Percentiles rank a stretch among this genome's conserved stretches.
Evolutionary conservation across 352 stramenopile species (phyloP).

Genomic region (Globisporangium canariense): DNA sequence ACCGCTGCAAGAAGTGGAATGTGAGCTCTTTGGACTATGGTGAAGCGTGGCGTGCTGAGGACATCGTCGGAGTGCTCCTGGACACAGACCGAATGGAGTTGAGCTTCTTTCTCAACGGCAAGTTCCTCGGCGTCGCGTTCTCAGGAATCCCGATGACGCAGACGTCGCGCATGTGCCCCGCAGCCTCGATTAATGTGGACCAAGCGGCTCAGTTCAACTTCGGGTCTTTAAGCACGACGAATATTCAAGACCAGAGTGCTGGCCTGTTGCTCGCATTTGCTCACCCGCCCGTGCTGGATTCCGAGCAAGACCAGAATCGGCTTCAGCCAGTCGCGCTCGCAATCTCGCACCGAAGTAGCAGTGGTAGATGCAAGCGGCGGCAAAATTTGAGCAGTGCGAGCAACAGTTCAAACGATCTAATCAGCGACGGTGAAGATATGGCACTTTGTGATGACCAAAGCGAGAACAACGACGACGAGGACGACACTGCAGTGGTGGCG

Average conservation of each 20-base stretch:
- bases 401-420: conserved; percentile 1
- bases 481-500: background rate
- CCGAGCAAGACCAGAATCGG: conserved; percentile 36
- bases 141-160: conserved; percentile 35
- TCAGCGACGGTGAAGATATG: conserved; percentile 6
- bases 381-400: background rate
- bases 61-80: conserved; percentile 85
- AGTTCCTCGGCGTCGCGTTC: conserved; percentile 86
- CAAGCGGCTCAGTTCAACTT: conserved; percentile 84
- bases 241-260: background rate
- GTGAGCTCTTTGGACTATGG: conserved; percentile 82
- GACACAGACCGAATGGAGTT: conserved; percentile 85
- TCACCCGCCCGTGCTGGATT: conserved; percentile 33
- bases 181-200: conserved; percentile 82
- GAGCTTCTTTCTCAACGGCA: conserved; percentile 91
- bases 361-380: background rate
- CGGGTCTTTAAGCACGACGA: conserved; percentile 16
- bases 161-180: conserved; percentile 65
- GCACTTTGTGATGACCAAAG: conserved; percentile 14
- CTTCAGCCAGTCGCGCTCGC: conserved; percentile 37
- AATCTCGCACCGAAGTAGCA: conserved; percentile 7
- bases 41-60: conserved; percentile 65
- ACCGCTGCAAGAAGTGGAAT: conserved; percentile 89
- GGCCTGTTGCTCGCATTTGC: conserved; percentile 26
- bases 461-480: conserved; percentile 16